Evolutionary conservation across 768 basidiomycete genomes (phyloP).

Genomic region (Mycena maculata): DNA sequence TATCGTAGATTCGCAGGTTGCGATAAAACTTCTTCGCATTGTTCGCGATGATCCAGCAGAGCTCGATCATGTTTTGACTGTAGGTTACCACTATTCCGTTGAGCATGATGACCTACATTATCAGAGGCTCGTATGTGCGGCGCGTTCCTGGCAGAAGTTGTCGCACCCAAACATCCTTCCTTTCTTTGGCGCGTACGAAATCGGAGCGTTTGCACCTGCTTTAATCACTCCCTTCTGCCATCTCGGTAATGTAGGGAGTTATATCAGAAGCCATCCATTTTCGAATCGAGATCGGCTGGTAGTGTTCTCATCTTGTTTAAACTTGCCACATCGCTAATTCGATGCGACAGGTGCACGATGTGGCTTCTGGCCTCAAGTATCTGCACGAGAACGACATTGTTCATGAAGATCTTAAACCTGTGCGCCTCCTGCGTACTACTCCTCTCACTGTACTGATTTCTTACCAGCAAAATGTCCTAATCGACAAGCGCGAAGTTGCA

Average conservation of each 20-base stretch:
- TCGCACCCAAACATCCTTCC: constrained; percentile 15
- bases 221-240: constrained; percentile 5
- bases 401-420: constrained; percentile 14
- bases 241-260: constrained; percentile 8
- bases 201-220: neutral
- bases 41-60: constrained; percentile 12
- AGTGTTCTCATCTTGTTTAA: neutral
- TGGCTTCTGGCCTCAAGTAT: constrained; percentile 8
- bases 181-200: constrained; percentile 8
- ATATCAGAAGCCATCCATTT: constrained; percentile 1
- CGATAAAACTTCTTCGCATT: constrained; percentile 17
- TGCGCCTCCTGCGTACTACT: constrained; percentile 2
- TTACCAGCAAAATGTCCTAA: constrained; percentile 16
- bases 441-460: constrained; percentile 4
- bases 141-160: constrained; percentile 14
- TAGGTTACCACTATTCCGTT: constrained; percentile 14
- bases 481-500: constrained; percentile 13
- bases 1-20: constrained; percentile 12
- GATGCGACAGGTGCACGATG: constrained; percentile 10
- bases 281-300: constrained; percentile 6
- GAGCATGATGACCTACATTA: neutral
- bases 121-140: constrained; percentile 15
- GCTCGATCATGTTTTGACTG: constrained; percentile 9
- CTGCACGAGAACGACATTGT: constrained; percentile 15
- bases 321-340: constrained; percentile 3